Evolutionary conservation across 1,139 yeast species (phyloP).

Genomic region (Suhomyces ambrosiae): DNA sequence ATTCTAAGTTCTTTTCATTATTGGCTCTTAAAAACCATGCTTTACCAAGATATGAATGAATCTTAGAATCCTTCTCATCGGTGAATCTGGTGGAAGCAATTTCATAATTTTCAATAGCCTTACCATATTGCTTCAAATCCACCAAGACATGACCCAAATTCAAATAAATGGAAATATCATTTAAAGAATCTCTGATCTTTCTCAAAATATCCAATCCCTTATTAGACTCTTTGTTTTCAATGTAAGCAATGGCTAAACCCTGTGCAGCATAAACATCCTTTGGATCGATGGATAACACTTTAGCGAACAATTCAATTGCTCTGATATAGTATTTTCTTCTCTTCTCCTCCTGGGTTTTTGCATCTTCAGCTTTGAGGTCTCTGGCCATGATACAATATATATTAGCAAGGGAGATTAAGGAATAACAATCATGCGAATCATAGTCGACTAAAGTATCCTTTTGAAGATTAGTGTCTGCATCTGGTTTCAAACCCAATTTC

Average conservation of each 20-base stretch:
- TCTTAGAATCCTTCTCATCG: constrained; percentile 62
- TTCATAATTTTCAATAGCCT: constrained; percentile 88
- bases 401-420: constrained; percentile 87
- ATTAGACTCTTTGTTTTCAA: constrained; percentile 77
- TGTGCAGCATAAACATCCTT: constrained; percentile 95
- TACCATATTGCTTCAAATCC: constrained; percentile 78
- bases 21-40: constrained; percentile 88
- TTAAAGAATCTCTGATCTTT: constrained; percentile 86
- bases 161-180: constrained; percentile 78
- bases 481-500: constrained; percentile 55
- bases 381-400: constrained; percentile 82
- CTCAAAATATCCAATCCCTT: constrained; percentile 85
- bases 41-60: constrained; percentile 75
- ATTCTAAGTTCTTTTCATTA: constrained; percentile 63
- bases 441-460: constrained; percentile 80
- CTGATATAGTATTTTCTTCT: constrained; percentile 77
- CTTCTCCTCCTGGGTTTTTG: constrained; percentile 61
- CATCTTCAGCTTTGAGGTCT: constrained; percentile 52
- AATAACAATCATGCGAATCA: constrained; percentile 87
- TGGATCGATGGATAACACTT: constrained; percentile 83
- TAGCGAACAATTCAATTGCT: constrained; percentile 88
- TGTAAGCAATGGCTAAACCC: constrained; percentile 91
- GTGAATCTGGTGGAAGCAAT: constrained; percentile 71
- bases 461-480: constrained; percentile 75
- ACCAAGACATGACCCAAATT: constrained; percentile 87